Conservation (phyloP, 129 eudicot species). For the Flaveria bidentis region DNA sequence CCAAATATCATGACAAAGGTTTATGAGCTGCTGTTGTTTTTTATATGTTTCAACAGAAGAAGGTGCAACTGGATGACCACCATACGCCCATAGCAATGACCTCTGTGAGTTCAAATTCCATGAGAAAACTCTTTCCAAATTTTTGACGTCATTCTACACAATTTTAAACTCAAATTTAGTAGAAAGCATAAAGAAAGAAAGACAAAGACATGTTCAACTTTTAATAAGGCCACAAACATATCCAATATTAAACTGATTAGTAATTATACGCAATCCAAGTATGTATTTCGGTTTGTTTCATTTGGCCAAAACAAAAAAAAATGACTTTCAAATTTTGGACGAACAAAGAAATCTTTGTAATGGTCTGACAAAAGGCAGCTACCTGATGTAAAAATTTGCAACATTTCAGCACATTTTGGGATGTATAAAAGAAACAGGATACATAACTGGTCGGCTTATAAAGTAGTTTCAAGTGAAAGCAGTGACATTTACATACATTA, state of each 20-base stretch:
- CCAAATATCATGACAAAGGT: constrained; percentile 57
- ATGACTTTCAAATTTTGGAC: not conserved
- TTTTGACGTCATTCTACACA: constrained; percentile 47
- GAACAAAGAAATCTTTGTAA: not conserved
- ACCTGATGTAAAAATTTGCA: not conserved
- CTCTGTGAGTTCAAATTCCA: constrained; percentile 56
- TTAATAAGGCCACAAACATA: not conserved
- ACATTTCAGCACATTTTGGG: not conserved
- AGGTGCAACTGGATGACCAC: constrained; percentile 92
- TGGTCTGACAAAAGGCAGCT: not conserved
- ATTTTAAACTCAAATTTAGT: not conserved
- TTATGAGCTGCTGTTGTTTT: constrained; percentile 52
- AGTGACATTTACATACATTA: not conserved
- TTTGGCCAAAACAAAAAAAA: not conserved
- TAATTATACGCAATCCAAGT: not conserved
- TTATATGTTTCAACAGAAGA: constrained; percentile 52
- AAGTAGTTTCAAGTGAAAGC: not conserved
- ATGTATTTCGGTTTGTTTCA: not conserved
- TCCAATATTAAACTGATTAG: not conserved
- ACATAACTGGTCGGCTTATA: not conserved
- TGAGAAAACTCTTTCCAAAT: constrained; percentile 42
- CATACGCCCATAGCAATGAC: constrained; percentile 82
- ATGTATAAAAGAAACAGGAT: not conserved
- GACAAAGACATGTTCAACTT: not conserved
- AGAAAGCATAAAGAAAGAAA: not conserved